Percentiles rank a stretch among this genome's conserved stretches.
Conservation (phyloP, 2,329 filamentous ascomycete genomes). For the Fusarium guadeloupense region DNA sequence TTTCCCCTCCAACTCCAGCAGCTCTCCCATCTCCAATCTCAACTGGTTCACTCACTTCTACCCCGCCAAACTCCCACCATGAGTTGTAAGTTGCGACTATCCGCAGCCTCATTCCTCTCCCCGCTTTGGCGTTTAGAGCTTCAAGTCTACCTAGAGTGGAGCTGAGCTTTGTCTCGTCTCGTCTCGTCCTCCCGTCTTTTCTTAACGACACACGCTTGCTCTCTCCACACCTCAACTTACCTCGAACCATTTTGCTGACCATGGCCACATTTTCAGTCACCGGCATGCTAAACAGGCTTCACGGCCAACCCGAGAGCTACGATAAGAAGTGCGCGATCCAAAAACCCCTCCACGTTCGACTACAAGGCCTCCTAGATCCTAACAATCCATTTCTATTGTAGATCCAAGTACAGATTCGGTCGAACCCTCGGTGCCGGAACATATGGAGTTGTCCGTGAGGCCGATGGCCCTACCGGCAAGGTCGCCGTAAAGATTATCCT, state of each 20-base stretch:
- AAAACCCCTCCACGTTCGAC: slow-evolving; percentile 19
- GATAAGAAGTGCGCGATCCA: slow-evolving; percentile 83
- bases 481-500: slow-evolving; percentile 98
- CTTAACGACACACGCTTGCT: background rate
- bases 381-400: slow-evolving; percentile 49
- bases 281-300: slow-evolving; percentile 93
- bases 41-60: slow-evolving; percentile 27
- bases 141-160: slow-evolving; percentile 2
- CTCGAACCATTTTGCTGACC: slow-evolving; percentile 35
- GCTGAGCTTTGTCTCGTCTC: background rate
- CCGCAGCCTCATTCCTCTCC: slow-evolving; percentile 39
- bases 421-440: slow-evolving; percentile 94
- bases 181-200: background rate
- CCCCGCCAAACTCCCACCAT: slow-evolving; percentile 44
- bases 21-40: slow-evolving; percentile 17
- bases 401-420: slow-evolving; percentile 89
- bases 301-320: slow-evolving; percentile 97
- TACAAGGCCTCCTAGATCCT: slow-evolving; percentile 40
- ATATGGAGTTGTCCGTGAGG: slow-evolving; percentile 97
- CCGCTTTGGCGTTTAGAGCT: slow-evolving; percentile 30
- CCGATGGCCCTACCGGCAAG: slow-evolving; percentile 82
- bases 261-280: slow-evolving; percentile 65
- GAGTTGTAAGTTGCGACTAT: slow-evolving; percentile 47
- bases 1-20: slow-evolving; percentile 14
- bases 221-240: background rate